phyloP scores from a whole-genome alignment of 2,329 filamentous ascomycete genomes.

The Trichoderma harzianum region DNA sequence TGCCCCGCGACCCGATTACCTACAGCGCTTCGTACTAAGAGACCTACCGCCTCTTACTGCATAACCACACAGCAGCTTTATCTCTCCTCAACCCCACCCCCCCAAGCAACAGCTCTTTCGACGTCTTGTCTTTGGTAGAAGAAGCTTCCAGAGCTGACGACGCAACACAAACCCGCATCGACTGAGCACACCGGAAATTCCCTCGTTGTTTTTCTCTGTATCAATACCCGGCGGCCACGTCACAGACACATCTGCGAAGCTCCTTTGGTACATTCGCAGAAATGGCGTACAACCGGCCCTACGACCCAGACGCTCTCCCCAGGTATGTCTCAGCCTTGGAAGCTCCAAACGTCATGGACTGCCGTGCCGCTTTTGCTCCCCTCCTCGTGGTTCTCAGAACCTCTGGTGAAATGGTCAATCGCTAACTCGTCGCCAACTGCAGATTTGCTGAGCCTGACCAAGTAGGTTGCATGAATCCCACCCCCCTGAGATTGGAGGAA shows the following conservation, averaged over 20 bases:
- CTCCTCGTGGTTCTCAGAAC: background rate
- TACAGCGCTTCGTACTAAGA: background rate
- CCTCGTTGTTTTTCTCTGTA: background rate
- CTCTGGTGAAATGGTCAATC: background rate
- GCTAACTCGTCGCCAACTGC: constrained; percentile 16
- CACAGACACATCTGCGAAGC: background rate
- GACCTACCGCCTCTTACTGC: background rate
- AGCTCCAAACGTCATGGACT: background rate
- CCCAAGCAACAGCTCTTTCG: background rate
- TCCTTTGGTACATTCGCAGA: constrained; percentile 8
- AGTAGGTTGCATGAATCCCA: constrained; percentile 40
- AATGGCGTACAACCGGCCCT: constrained; percentile 93
- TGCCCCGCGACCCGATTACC: background rate
- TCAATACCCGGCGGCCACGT: background rate
- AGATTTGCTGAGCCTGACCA: constrained; percentile 75
- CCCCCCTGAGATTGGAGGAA: constrained; percentile 4
- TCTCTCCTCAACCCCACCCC: background rate
- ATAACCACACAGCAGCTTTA: background rate
- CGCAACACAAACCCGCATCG: background rate
- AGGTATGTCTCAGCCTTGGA: constrained; percentile 57
- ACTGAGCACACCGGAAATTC: background rate
- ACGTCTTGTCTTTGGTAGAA: background rate
- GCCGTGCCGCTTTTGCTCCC: background rate
- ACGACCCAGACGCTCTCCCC: constrained; percentile 92
- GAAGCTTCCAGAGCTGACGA: background rate